Conservation (phyloP, 306 rosid species). For the Neltuma alba region DNA sequence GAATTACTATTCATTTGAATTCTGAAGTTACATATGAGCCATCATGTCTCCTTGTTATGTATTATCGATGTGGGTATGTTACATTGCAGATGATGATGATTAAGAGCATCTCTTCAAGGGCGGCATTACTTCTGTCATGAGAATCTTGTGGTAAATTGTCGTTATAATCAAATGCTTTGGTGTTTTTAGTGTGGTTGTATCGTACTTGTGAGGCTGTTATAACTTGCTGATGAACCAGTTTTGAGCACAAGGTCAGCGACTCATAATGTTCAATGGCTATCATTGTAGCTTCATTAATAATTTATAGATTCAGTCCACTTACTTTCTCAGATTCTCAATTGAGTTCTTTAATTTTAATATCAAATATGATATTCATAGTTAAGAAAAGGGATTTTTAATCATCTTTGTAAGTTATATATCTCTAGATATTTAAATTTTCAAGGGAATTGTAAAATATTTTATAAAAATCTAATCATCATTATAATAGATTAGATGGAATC, state of each 20-base stretch:
- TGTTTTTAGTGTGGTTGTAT: slow-evolving; percentile 8
- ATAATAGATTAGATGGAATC: no score
- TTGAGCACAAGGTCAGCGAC: slow-evolving; percentile 33
- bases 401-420: no score
- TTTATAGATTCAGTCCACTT: slow-evolving; percentile 2
- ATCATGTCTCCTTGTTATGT: background rate
- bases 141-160: background rate
- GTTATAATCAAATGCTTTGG: slow-evolving; percentile 20
- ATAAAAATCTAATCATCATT: no score
- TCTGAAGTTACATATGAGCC: background rate
- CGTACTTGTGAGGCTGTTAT: slow-evolving; percentile 44
- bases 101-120: background rate
- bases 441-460: no score
- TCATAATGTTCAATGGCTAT: slow-evolving; percentile 21
- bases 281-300: slow-evolving; percentile 37
- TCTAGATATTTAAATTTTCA: no score
- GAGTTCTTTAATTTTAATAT: no score
- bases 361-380: no score
- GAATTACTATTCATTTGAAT: background rate
- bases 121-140: background rate
- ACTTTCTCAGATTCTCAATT: background rate
- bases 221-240: slow-evolving; percentile 36
- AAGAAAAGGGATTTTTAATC: no score
- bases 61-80: background rate
- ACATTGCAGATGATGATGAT: slow-evolving; percentile 7